These are phyloP conservation scores for Lotus japonicus DNA, from an alignment of 306 rosid species.

Conservation along the genomic window DNA sequence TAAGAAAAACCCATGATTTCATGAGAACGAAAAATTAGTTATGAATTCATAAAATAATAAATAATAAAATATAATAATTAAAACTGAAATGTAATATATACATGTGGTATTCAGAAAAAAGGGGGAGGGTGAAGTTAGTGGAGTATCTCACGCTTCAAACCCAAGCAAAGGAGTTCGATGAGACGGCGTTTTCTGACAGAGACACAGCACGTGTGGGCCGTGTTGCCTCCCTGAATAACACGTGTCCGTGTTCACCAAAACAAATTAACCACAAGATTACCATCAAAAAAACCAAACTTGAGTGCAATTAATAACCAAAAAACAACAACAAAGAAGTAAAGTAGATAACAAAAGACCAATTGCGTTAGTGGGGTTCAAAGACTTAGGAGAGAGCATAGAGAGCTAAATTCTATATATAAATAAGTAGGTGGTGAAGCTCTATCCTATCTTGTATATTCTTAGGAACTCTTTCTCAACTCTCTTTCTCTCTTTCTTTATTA, in stretches of 20 bases:
- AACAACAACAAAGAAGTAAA: too few species aligned
- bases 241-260: conserved; percentile 18
- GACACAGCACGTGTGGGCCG: conserved; percentile 46
- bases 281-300: neutral
- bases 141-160: conserved; percentile 47
- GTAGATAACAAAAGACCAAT: neutral
- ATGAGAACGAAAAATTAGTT: too few species aligned
- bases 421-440: conserved; percentile 45
- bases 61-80: too few species aligned
- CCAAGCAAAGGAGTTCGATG: conserved; percentile 46
- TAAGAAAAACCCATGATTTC: too few species aligned
- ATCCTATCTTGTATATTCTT: conserved; percentile 26
- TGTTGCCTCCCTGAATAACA: conserved; percentile 18
- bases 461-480: neutral
- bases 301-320: neutral
- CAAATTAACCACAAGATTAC: neutral
- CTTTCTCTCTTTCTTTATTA: neutral
- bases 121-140: conserved; percentile 1
- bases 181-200: conserved; percentile 46
- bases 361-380: conserved; percentile 19
- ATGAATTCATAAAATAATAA: too few species aligned
- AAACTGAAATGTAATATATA: too few species aligned
- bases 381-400: conserved; percentile 4
- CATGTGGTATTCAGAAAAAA: too few species aligned
- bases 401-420: conserved; percentile 26